A percentile compares a stretch with the other conserved stretches of the same genome.
Evolutionary conservation across 2,329 filamentous ascomycete genomes (phyloP).

Genomic region (Graphiopsis chlorocephala): DNA sequence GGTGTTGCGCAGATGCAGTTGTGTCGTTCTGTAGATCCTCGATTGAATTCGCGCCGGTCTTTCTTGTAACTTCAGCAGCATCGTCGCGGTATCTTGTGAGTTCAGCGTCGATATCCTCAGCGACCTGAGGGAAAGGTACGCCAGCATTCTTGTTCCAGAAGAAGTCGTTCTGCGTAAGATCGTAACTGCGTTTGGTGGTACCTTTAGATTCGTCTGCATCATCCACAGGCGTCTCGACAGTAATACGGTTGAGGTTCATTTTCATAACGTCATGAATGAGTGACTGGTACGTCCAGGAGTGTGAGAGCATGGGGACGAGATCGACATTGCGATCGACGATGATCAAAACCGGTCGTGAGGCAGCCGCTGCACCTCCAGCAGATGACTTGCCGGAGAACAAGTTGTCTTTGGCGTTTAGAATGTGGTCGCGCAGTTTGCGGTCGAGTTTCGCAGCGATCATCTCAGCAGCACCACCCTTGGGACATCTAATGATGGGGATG

Average conservation of each 20-base stretch:
- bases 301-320: constrained; percentile 95
- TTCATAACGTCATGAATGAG: constrained; percentile 75
- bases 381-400: constrained; percentile 73
- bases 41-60: constrained; percentile 87
- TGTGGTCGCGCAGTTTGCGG: constrained; percentile 91
- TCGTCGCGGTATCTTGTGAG: constrained; percentile 94
- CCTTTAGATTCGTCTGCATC: constrained; percentile 72
- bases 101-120: constrained; percentile 92
- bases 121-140: constrained; percentile 89
- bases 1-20: constrained; percentile 83
- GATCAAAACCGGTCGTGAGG: constrained; percentile 82
- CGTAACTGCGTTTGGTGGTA: constrained; percentile 82
- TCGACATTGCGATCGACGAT: constrained; percentile 95
- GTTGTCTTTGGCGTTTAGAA: constrained; percentile 96
- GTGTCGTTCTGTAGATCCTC: constrained; percentile 91
- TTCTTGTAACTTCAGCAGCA: constrained; percentile 88
- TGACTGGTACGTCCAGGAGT: constrained; percentile 89
- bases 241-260: constrained; percentile 89
- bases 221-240: constrained; percentile 78
- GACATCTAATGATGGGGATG: constrained; percentile 92
- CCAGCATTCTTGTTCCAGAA: constrained; percentile 95
- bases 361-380: constrained; percentile 56
- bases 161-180: constrained; percentile 85
- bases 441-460: constrained; percentile 93
- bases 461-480: constrained; percentile 88